Evolutionary conservation across 768 basidiomycete species (phyloP), one percentile per base, ranked within the genome.

Genomic region (Lactifluus rugatus): DNA sequence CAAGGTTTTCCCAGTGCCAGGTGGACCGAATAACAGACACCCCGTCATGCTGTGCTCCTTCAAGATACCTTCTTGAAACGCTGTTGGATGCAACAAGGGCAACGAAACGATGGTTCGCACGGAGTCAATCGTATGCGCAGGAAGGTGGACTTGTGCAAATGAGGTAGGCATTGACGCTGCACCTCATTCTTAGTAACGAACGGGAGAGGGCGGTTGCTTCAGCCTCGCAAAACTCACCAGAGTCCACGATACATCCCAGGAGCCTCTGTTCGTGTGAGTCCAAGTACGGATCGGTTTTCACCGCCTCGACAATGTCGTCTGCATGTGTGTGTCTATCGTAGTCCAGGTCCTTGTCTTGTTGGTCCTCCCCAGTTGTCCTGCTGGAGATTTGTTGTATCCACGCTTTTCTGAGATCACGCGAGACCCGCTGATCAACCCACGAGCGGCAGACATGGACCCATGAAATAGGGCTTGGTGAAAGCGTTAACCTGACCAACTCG

Each of bases 31-130:
- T 21, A 97, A 73, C 50, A 97, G 79, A 63, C 89, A 93, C 2
- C 94, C 93, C 1, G 83, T 87, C 81, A 95, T 94, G 6, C 86
- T 79, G 67, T 97, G 92, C 63, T 93, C 85, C 70, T 89, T 94
- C 45, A 97, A 74, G 54, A 97, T 87, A 37, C 93, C 93, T 67
- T 82, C 81, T 64, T 84, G 80, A 73, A 97, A 97, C 0, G 93
- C 93, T 34, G 81, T 74, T 8, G 93, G 93, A 66, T 92, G 82
- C 25, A 97, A 76, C 44, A 97, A 72, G 0, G 94, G 93, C 23
- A 97, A 71, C 2, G 92, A 93, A 10, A 96, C 91, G 54, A 95
- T 82, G 0, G 91, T 93, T 64, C 94, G 82, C 44, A 97, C 84
- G 23, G 91, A 87, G 70, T 97, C 93, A 48, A 95, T 88, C 0